Conservation (phyloP, 192 early-diverging fungal species). For the Chytriomyces confervae region DNA sequence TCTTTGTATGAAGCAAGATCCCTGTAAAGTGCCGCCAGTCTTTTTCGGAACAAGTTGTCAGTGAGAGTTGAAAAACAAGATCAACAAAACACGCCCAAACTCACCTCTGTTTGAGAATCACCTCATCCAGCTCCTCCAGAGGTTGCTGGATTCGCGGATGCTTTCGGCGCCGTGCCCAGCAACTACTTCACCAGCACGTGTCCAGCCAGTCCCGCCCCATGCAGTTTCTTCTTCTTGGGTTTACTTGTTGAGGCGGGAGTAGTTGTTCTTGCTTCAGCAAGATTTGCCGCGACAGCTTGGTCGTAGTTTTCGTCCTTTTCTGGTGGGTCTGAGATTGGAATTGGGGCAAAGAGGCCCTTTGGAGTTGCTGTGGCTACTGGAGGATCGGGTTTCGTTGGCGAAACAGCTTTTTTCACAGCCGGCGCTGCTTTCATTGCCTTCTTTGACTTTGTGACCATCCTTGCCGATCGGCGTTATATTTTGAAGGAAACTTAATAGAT, state of each 20-base stretch:
- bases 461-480: background rate
- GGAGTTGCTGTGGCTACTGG: too few species aligned
- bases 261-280: background rate
- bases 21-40: constrained; percentile 45
- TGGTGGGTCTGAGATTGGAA: constrained; percentile 31
- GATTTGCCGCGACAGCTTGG: constrained; percentile 9
- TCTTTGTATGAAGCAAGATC: constrained; percentile 54
- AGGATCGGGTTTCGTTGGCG: too few species aligned
- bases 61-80: background rate
- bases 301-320: constrained; percentile 30
- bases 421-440: too few species aligned
- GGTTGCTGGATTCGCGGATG: constrained; percentile 31
- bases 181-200: constrained; percentile 34
- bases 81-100: background rate
- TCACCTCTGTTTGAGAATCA: constrained; percentile 6
- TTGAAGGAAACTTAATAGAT: background rate
- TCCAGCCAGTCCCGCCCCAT: constrained; percentile 15
- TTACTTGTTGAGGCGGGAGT: background rate
- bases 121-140: constrained; percentile 57
- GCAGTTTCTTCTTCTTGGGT: background rate
- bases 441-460: too few species aligned
- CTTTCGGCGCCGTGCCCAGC: constrained; percentile 33
- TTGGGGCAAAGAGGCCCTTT: background rate
- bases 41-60: constrained; percentile 15
- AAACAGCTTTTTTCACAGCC: too few species aligned